Percentiles rank a stretch among this genome's conserved stretches.
These are phyloP conservation scores for Cutaneotrichosporon daszewskae DNA, from an alignment of 1,284 basidiomycete genomes.

Conservation along the genomic window DNA sequence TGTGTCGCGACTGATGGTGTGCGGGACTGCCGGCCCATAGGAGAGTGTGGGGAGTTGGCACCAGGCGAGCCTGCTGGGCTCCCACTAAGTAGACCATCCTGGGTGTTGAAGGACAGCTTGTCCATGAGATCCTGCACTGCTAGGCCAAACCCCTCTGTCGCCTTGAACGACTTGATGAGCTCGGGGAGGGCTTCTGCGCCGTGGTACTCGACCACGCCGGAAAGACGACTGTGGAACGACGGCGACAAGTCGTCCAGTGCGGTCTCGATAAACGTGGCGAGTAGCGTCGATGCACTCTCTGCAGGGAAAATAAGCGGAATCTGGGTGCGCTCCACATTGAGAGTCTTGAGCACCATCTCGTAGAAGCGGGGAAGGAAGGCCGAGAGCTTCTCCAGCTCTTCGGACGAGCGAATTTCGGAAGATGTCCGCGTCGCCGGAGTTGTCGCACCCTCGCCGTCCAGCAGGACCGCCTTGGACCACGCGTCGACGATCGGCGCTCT, in stretches of 20 bases:
- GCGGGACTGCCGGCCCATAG: not conserved
- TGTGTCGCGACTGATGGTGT: slow-evolving; percentile 7
- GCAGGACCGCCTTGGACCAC: slow-evolving; percentile 56
- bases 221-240: slow-evolving; percentile 68
- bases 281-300: slow-evolving; percentile 55
- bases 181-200: slow-evolving; percentile 61
- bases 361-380: slow-evolving; percentile 66
- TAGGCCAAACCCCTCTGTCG: slow-evolving; percentile 73
- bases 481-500: slow-evolving; percentile 58
- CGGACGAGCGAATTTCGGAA: no score
- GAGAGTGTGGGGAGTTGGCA: slow-evolving; percentile 10
- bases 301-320: slow-evolving; percentile 70
- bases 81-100: slow-evolving; percentile 27
- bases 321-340: slow-evolving; percentile 64
- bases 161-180: slow-evolving; percentile 63
- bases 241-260: slow-evolving; percentile 71
- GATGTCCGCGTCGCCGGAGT: no score
- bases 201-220: slow-evolving; percentile 59
- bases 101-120: slow-evolving; percentile 49
- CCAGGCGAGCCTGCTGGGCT: not conserved
- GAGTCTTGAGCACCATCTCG: slow-evolving; percentile 54
- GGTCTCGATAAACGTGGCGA: slow-evolving; percentile 73
- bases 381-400: slow-evolving; percentile 50
- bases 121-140: slow-evolving; percentile 68
- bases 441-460: slow-evolving; percentile 1